Conservation (phyloP, 345 rosid species). For the Gossypium anomalum region DNA sequence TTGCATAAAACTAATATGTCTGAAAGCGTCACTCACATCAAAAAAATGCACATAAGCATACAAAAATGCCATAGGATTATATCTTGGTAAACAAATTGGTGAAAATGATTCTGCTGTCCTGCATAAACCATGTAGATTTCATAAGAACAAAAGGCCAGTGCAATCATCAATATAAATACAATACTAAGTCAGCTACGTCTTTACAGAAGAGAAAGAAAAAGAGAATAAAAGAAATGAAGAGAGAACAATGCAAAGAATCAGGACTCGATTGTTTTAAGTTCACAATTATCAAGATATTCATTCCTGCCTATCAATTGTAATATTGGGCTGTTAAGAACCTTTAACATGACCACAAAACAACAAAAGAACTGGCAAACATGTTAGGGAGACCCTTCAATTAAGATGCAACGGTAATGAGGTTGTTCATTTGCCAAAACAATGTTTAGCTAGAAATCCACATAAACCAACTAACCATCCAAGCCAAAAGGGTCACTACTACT, state of each 20-base stretch:
- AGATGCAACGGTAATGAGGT: neutral
- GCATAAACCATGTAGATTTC: constrained; percentile 31
- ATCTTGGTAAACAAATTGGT: constrained; percentile 99
- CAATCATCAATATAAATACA: neutral
- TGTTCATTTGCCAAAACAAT: neutral
- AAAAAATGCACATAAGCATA: constrained; percentile 94
- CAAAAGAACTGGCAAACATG: neutral
- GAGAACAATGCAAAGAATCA: neutral
- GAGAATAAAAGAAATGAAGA: neutral
- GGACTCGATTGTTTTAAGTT: neutral
- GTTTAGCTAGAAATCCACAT: neutral
- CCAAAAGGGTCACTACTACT: neutral
- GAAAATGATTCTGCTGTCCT: constrained; percentile 98
- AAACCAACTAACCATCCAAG: neutral
- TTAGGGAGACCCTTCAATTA: neutral
- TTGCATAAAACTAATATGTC: neutral
- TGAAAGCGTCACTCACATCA: constrained; percentile 63
- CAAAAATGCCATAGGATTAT: constrained; percentile 89
- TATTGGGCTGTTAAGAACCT: neutral
- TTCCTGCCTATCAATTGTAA: neutral
- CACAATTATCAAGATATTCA: neutral
- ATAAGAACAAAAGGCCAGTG: constrained; percentile 10
- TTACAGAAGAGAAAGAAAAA: neutral
- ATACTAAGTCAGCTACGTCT: neutral
- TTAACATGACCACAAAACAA: neutral